Percentiles rank a stretch among this genome's conserved stretches.
These are phyloP conservation scores for Pisolithus microcarpus DNA, from an alignment of 768 basidiomycete genomes.

Conservation along the genomic window DNA sequence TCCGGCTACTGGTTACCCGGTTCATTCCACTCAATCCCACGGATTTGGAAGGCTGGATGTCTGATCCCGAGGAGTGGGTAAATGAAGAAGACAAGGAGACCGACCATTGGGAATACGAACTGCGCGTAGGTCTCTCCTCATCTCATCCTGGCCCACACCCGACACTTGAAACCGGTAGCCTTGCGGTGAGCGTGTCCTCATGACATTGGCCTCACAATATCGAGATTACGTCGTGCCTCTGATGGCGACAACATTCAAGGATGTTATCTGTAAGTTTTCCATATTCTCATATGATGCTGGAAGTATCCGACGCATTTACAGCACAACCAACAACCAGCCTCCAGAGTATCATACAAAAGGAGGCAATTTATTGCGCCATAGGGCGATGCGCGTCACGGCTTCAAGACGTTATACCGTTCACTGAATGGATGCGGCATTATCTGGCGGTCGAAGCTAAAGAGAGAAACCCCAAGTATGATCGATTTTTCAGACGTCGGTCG, in stretches of 20 bases:
- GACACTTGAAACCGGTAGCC: conserved; percentile 43
- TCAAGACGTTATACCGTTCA: conserved; percentile 58
- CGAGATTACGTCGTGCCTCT: conserved; percentile 61
- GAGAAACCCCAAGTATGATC: conserved; percentile 48
- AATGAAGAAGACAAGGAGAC: conserved; percentile 83
- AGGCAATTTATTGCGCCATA: conserved; percentile 82
- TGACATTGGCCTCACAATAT: conserved; percentile 70
- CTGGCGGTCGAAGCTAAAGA: conserved; percentile 54
- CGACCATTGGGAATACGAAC: conserved; percentile 90
- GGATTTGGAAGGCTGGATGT: conserved; percentile 79
- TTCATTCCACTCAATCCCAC: conserved; percentile 78
- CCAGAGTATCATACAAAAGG: conserved; percentile 63
- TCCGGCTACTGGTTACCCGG: conserved; percentile 68
- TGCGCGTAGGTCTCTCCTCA: conserved; percentile 52
- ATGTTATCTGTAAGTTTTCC: conserved; percentile 45
- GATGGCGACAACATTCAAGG: conserved; percentile 51
- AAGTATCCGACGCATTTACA: conserved; percentile 9
- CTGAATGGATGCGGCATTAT: conserved; percentile 58
- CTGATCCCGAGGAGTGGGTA: conserved; percentile 93
- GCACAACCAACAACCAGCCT: conserved; percentile 48
- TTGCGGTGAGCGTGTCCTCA: conserved; percentile 87
- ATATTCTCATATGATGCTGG: not conserved
- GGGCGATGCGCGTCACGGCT: conserved; percentile 72
- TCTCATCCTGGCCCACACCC: not conserved
- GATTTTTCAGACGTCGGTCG: not conserved